A percentile compares a stretch with the other conserved stretches of the same genome.
phyloP scores from a whole-genome alignment of 2,329 filamentous ascomycete genomes.

The Tolypocladium tropicale region DNA sequence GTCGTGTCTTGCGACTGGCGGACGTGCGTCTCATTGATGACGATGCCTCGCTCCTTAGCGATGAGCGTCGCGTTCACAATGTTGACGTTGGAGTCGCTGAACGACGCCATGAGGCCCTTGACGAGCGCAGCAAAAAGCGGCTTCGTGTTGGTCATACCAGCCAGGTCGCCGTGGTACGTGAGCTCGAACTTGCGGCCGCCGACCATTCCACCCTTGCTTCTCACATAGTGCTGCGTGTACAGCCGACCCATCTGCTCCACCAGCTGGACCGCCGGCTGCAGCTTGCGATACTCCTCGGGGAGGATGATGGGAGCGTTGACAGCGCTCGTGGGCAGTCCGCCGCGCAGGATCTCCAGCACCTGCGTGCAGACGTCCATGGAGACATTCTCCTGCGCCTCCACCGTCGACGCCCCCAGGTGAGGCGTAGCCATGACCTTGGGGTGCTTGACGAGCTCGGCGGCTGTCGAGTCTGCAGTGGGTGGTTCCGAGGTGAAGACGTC shows the following conservation, averaged over 20 bases:
- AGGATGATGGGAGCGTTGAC: slow-evolving; percentile 77
- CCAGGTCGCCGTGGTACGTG: slow-evolving; percentile 66
- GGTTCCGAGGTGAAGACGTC: slow-evolving; percentile 76
- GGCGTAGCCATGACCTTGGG: slow-evolving; percentile 67
- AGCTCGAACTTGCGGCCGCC: slow-evolving; percentile 65
- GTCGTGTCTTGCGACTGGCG: slow-evolving; percentile 50
- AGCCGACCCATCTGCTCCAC: slow-evolving; percentile 71
- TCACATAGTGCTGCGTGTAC: slow-evolving; percentile 65
- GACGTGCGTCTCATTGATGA: slow-evolving; percentile 63
- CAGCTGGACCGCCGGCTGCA: slow-evolving; percentile 66
- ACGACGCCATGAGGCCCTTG: slow-evolving; percentile 62
- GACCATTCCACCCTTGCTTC: slow-evolving; percentile 29
- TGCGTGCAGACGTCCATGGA: slow-evolving; percentile 76
- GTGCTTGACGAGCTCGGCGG: slow-evolving; percentile 54
- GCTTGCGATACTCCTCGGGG: slow-evolving; percentile 67
- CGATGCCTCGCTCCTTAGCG: slow-evolving; percentile 66
- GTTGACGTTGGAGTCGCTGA: slow-evolving; percentile 63
- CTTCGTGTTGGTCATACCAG: slow-evolving; percentile 61
- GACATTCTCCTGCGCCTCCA: slow-evolving; percentile 78
- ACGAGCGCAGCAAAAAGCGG: slow-evolving; percentile 70
- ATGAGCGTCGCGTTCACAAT: slow-evolving; percentile 73
- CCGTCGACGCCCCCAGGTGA: slow-evolving; percentile 68
- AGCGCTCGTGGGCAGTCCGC: slow-evolving; percentile 63
- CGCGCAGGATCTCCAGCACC: slow-evolving; percentile 61
- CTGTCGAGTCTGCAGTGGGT: slow-evolving; percentile 41